Conservation (phyloP, 192 early-diverging fungal species). For the Backusella westeae region DNA sequence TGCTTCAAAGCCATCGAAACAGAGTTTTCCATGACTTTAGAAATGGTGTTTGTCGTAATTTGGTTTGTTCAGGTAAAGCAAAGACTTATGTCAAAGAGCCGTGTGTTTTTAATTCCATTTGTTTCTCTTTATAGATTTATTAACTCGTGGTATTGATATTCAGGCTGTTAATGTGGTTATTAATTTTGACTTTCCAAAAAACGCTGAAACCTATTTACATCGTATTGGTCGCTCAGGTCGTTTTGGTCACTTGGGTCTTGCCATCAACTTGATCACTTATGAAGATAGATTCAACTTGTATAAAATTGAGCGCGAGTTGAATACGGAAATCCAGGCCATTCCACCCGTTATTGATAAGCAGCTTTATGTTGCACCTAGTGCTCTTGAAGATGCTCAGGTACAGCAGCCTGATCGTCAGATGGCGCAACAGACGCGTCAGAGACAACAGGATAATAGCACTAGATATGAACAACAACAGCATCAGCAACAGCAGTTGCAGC, state of each 20-base stretch:
- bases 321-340: constrained; percentile 97
- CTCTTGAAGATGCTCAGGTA: constrained; percentile 62
- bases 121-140: constrained; percentile 61
- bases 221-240: constrained; percentile 97
- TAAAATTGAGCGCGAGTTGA: constrained; percentile 96
- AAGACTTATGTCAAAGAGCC: neutral
- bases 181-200: constrained; percentile 99
- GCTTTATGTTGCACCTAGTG: constrained; percentile 80
- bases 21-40: constrained; percentile 99
- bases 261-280: constrained; percentile 98
- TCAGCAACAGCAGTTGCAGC: constrained; percentile 5
- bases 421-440: constrained; percentile 31
- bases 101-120: neutral
- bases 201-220: constrained; percentile 98
- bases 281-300: constrained; percentile 98
- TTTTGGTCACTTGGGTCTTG: constrained; percentile 93
- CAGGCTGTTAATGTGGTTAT: constrained; percentile 99
- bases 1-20: constrained; percentile 98
- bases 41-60: constrained; percentile 94
- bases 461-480: constrained; percentile 38
- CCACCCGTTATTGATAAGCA: constrained; percentile 95
- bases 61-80: constrained; percentile 87
- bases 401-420: constrained; percentile 51
- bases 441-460: constrained; percentile 41
- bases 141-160: constrained; percentile 99